Base-by-base conservation (phyloP, 139 green algal genomes). In the Chlorella vulgaris region DNA sequence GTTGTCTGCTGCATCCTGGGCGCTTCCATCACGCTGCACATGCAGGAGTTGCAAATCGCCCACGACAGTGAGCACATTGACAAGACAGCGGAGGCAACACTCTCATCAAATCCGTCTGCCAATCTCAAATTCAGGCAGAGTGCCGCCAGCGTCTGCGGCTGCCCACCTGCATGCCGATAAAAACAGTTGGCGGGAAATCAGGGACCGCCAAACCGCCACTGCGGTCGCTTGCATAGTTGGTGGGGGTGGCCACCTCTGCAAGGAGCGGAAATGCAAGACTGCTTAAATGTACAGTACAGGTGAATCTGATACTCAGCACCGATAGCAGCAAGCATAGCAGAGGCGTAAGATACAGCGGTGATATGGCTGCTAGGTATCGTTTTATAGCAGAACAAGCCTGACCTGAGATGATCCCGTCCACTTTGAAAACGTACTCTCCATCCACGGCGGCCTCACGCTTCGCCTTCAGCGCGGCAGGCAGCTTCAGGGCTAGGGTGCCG, bases 401-500 rank as follows among this genome's bases (percentile, higher is more conserved):
- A 71, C 65, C 65, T 71, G 65, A 71, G 18, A 71, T 71, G 33
- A 71, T 71, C 33, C 65, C 65, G 13, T 29, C 13, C 18, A 71
- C 36, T 24, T 31, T 71, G 28, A n/a, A 35, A 21, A 26, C 36
- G 35, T 22, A 42, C 35, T 50, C 35, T 2, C 65, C 65, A 1
- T 2, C 65, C 65, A 6, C 24, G 7, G 65, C 35, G 18, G 7
- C 15, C 5, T 21, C 15, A 13, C 13, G 33, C 33, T 5, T 2
- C 33, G 24, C 65, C 55, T 31, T 28, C 51, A 79, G 73, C 51
- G 58, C 39, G 35, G 47, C 73, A 13, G 61, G 61, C 53, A 68
- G 39, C 73, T 79, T 79, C 51, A 79, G 73, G 13, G 73, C 73
- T 5, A 79, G 73, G 7, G 73, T 79, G 73, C 73, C 73, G 53